Percentiles rank a stretch among this genome's conserved stretches.
These are phyloP conservation scores for Cercospora citrullina DNA, from an alignment of 2,329 filamentous ascomycete species.

Conservation along the genomic window DNA sequence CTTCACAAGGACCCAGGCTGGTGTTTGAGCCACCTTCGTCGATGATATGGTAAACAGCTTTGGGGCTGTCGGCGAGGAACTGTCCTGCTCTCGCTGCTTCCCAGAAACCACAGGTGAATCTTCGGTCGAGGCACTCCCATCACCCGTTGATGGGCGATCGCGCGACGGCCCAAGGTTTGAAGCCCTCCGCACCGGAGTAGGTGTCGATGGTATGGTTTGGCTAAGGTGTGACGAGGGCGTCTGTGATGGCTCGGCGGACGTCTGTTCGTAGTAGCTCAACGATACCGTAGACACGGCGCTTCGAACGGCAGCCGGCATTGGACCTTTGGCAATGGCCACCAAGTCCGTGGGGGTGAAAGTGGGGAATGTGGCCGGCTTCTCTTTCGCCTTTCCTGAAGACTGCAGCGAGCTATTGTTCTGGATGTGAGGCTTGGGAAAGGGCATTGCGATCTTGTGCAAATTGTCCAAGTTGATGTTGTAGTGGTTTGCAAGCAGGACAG, in stretches of 20 bases:
- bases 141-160: slow-evolving; percentile 34
- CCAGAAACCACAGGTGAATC: slow-evolving; percentile 32
- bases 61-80: slow-evolving; percentile 42
- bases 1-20: slow-evolving; percentile 46
- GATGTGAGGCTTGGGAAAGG: slow-evolving; percentile 69
- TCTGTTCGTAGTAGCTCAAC: slow-evolving; percentile 70
- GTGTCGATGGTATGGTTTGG: slow-evolving; percentile 58
- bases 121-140: slow-evolving; percentile 29
- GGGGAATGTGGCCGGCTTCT: slow-evolving; percentile 58
- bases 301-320: slow-evolving; percentile 55
- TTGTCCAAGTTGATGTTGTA: slow-evolving; percentile 73
- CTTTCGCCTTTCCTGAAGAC: slow-evolving; percentile 71
- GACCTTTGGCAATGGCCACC: slow-evolving; percentile 66
- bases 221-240: slow-evolving; percentile 37
- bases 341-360: slow-evolving; percentile 81
- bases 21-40: slow-evolving; percentile 46
- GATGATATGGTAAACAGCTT: slow-evolving; percentile 65
- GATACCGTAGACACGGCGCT: slow-evolving; percentile 76
- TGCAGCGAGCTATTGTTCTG: slow-evolving; percentile 54
- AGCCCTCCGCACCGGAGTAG: slow-evolving; percentile 65
- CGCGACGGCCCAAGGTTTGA: slow-evolving; percentile 48
- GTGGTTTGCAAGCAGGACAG: slow-evolving; percentile 76
- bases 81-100: slow-evolving; percentile 38
- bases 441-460: slow-evolving; percentile 77
- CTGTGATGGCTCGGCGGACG: slow-evolving; percentile 33